Base-by-base conservation (phyloP, 441 rosid genomes). In the Populus tomentosa region DNA sequence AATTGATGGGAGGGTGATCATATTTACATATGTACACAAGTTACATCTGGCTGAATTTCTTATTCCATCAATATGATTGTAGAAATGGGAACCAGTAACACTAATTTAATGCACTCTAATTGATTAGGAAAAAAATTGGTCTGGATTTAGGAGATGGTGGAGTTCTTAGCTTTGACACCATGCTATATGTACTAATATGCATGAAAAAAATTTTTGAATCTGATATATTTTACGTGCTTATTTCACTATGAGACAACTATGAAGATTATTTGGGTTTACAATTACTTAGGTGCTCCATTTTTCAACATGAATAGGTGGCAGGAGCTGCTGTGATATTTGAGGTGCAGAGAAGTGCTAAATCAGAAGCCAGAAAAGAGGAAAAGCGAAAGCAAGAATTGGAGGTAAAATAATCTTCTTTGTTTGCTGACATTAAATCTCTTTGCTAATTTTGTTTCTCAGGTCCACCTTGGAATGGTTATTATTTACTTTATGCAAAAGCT, bases 331-430 rank as follows among this genome's bases (percentile, higher is more conserved):
- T 96, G 77, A 79, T 96, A 66, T 91, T 92, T 84, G 99, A 96
- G 86, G 94, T 91, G 81, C 98, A 96, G 61, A 89, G 98, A 82
- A 92, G 35, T 33, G 35, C 35, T 33, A 33, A 33, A 33, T 33
- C 35, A 33, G 99, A 96, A 81, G 91, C 98, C 72, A 89, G 88
- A 77, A 96, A 91, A 82, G 99, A 96, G 89, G 98, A 87, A 85
- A 83, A 82, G 36, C 96, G 98, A 61, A 85, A 74, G 78, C 88
- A 87, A 84, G 94, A 92, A 69, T 56, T 96, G 73, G 94, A 90
- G 97, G 99, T 96, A 83, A 75, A 26, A 61, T 23, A 26, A 26
- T 26, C 26, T 26, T 26, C 26, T 26, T 26, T 77, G 66, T 46
- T 42, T 36, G 20, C 50, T 67, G 36, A 38, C 38, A 67, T 65